Evolutionary conservation across 2,329 filamentous ascomycete genomes (phyloP), one percentile per base, ranked within the genome.

Genomic region (Periglandula ipomoeae): DNA sequence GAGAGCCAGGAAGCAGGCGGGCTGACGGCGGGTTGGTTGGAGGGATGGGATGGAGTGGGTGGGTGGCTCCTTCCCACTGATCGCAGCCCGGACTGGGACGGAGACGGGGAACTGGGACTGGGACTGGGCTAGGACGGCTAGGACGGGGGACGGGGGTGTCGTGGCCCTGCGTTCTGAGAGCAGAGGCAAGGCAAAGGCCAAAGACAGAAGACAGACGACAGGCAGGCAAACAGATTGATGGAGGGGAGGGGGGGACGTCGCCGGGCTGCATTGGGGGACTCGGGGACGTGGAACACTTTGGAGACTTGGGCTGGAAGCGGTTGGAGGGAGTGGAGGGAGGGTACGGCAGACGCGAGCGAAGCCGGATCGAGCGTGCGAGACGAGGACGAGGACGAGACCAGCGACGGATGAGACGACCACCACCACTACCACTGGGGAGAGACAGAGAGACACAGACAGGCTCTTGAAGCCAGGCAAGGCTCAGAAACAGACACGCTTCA

Each of bases 11-110:
- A 17, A 46, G 30, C 35, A 43, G 26, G 42, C 30, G n/a, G 44
- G 32, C 30, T 38, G 34, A 26, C 35, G 39, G n/a, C n/a, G n/a
- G n/a, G 24, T 42, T 26, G 37, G 44, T 46, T 11, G 34, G 44
- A 20, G 44, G 20, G 32, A 20, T 22, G 27, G 8, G 30, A 9
- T 5, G 11, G 39, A 11, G 43, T 46, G 37, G 43, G 44, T 49
- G 47, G 24, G 41, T 49, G 44, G 44, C 38, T 30, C 44, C 38
- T 32, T 50, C 47, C 34, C 26, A 49, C 22, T 49, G 47, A 49
- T 49, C 26, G 26, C 13, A 35, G 10, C 37, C 34, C 22, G 37
- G 45, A 44, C 26, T 46, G n/a, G n/a, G n/a, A n/a, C n/a, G n/a
- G n/a, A n/a, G n/a, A n/a, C n/a, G n/a, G n/a, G n/a, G n/a, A 13